Conservation (phyloP, 1,284 basidiomycete genomes). For the Ceratobasidium sp. region DNA sequence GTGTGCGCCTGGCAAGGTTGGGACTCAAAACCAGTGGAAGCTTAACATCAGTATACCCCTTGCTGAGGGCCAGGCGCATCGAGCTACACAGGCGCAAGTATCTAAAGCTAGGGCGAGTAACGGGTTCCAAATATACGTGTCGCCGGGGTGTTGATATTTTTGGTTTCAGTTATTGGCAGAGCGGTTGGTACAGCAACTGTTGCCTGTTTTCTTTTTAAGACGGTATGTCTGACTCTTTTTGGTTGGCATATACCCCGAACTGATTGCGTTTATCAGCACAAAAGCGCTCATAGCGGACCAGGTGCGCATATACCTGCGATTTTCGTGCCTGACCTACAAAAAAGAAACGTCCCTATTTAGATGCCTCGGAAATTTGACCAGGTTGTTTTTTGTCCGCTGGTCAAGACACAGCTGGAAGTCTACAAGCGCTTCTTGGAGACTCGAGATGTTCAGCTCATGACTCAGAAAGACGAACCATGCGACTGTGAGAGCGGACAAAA, state of each 20-base stretch:
- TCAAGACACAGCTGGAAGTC: constrained; percentile 71
- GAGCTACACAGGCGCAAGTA: constrained; percentile 72
- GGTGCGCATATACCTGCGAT: constrained; percentile 56
- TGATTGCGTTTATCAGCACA: constrained; percentile 64
- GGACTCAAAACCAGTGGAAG: constrained; percentile 77
- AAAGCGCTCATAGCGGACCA: constrained; percentile 84
- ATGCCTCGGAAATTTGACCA: constrained; percentile 85
- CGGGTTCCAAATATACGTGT: constrained; percentile 1
- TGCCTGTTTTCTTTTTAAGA: constrained; percentile 82
- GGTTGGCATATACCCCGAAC: background rate
- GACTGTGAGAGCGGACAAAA: constrained; percentile 72
- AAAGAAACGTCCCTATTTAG: constrained; percentile 58
- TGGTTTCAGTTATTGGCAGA: constrained; percentile 53
- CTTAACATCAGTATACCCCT: constrained; percentile 75
- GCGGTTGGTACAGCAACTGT: constrained; percentile 69
- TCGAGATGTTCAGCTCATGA: constrained; percentile 73
- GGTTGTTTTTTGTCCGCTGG: constrained; percentile 90
- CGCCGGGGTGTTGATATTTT: background rate
- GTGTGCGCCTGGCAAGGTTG: constrained; percentile 79
- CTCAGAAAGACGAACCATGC: constrained; percentile 77
- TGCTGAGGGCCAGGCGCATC: constrained; percentile 68
- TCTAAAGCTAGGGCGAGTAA: constrained; percentile 66
- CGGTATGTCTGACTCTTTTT: constrained; percentile 62
- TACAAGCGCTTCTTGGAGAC: constrained; percentile 78
- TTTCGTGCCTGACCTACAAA: background rate